phyloP scores from a whole-genome alignment of 2,329 filamentous ascomycete genomes.

The Ustilaginoidea virens region DNA sequence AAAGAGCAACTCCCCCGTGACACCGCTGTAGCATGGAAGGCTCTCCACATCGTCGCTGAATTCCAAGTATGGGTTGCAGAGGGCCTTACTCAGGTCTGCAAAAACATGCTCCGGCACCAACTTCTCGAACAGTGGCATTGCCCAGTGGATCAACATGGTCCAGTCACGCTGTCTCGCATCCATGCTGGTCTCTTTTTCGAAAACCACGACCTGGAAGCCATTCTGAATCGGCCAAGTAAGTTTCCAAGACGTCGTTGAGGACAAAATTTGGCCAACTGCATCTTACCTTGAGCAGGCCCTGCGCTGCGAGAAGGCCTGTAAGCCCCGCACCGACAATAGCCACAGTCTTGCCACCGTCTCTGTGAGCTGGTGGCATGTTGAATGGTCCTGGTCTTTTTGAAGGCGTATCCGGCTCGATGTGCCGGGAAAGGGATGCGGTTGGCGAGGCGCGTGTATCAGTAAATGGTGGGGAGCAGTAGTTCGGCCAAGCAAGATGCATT shows the following conservation, averaged over 20 bases:
- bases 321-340: constrained; percentile 22
- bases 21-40: constrained; percentile 17
- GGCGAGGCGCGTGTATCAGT: background rate
- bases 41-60: constrained; percentile 16
- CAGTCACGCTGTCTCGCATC: constrained; percentile 19
- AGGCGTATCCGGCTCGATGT: background rate
- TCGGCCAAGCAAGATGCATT: background rate
- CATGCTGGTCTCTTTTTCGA: constrained; percentile 15
- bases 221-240: constrained; percentile 10
- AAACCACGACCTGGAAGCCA: constrained; percentile 17
- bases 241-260: background rate
- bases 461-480: background rate
- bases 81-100: constrained; percentile 12
- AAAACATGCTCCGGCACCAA: constrained; percentile 18
- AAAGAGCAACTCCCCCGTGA: constrained; percentile 21
- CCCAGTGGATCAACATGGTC: constrained; percentile 26
- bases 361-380: no score
- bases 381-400: no score
- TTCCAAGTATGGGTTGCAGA: constrained; percentile 19
- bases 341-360: constrained; percentile 10
- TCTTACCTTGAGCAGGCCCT: constrained; percentile 19
- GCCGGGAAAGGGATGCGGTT: background rate
- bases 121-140: constrained; percentile 17
- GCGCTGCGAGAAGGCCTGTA: constrained; percentile 20
- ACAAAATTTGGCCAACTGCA: background rate